These are phyloP conservation scores for Magnusiomyces suaveolens DNA, from an alignment of 1,139 yeast species.

Conservation along the genomic window DNA sequence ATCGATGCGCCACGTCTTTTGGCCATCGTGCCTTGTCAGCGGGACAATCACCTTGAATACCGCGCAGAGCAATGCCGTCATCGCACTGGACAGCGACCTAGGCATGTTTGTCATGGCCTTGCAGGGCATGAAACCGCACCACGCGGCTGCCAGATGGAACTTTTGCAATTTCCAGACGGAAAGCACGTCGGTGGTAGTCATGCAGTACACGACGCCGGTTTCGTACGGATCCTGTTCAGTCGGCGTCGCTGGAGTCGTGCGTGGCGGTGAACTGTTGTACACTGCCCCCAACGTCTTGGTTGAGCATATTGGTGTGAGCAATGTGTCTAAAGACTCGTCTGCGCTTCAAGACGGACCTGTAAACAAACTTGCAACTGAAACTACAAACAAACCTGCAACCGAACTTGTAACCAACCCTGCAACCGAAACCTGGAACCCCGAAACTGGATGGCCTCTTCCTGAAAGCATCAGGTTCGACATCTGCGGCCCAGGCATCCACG, in stretches of 20 bases:
- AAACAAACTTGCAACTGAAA: too few species aligned
- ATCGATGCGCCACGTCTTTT: slow-evolving; percentile 85
- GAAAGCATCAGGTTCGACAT: slow-evolving; percentile 51
- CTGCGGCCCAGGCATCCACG: slow-evolving; percentile 39
- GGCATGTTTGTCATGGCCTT: slow-evolving; percentile 90
- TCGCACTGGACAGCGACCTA: slow-evolving; percentile 31
- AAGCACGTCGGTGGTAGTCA: slow-evolving; percentile 62
- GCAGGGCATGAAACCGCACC: slow-evolving; percentile 99
- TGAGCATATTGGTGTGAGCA: slow-evolving; percentile 52
- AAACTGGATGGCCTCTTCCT: slow-evolving; percentile 91
- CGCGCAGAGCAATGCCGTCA: slow-evolving; percentile 29
- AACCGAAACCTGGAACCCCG: too few species aligned
- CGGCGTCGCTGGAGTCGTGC: slow-evolving; percentile 63
- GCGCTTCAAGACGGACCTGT: too few species aligned
- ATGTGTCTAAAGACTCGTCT: too few species aligned
- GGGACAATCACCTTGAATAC: slow-evolving; percentile 68
- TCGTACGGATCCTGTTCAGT: slow-evolving; percentile 80
- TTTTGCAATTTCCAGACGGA: slow-evolving; percentile 81
- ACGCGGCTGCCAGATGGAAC: slow-evolving; percentile 96
- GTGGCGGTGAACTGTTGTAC: slow-evolving; percentile 52
- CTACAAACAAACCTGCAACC: slow-evolving; percentile 40
- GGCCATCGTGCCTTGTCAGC: slow-evolving; percentile 74
- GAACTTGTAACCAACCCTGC: too few species aligned
- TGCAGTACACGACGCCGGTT: slow-evolving; percentile 93
- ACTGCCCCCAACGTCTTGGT: slow-evolving; percentile 60